phyloP scores from a whole-genome alignment of 1,284 basidiomycete species.

The Trichosporon sp. region DNA sequence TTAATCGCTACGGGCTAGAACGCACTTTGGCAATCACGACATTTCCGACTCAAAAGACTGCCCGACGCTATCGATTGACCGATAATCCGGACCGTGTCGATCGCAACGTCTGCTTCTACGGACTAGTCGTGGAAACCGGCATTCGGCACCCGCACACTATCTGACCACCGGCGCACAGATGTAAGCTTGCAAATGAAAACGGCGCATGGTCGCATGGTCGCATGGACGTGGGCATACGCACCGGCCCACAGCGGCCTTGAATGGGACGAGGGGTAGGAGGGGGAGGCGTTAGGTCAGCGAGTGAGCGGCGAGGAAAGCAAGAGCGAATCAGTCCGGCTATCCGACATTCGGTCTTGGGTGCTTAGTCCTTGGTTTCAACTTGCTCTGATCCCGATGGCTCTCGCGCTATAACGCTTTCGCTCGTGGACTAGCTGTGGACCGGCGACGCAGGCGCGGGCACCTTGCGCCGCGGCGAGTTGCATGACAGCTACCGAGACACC shows the following conservation, averaged over 20 bases:
- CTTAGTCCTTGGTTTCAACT: background rate
- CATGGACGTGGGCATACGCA: background rate
- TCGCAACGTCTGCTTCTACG: background rate
- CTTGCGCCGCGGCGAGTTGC: background rate
- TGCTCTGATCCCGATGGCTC: background rate
- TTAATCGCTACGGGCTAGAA: no score
- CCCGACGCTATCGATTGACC: background rate
- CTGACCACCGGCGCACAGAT: background rate
- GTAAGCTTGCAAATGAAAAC: background rate
- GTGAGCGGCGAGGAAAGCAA: background rate
- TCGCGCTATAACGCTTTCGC: no score
- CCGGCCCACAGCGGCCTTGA: background rate
- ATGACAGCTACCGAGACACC: background rate
- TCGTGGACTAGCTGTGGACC: slow-evolving; percentile 5
- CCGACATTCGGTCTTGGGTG: slow-evolving; percentile 8
- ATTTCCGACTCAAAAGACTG: background rate
- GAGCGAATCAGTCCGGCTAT: slow-evolving; percentile 10
- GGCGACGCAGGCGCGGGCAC: background rate
- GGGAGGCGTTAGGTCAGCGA: no score
- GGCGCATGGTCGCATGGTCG: background rate
- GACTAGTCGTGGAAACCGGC: background rate
- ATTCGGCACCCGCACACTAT: no score
- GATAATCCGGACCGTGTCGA: background rate
- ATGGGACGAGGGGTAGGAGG: background rate
- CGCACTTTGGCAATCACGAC: background rate